phyloP scores from a whole-genome alignment of 2,329 filamentous ascomycete genomes.

The Chrysosporium keratinophilum region DNA sequence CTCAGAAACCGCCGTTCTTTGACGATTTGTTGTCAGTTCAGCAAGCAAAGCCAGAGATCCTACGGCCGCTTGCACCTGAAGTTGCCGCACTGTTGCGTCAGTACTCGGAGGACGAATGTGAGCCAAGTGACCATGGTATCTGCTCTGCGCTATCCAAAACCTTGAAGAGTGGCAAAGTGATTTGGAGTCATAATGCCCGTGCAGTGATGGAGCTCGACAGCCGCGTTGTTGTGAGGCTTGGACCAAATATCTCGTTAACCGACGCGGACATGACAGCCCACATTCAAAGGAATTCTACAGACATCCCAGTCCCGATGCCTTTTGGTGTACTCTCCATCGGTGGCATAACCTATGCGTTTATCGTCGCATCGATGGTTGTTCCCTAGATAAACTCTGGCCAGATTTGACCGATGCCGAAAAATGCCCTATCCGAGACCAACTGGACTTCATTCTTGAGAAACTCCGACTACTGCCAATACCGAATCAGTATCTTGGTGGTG shows the following conservation, averaged over 20 bases:
- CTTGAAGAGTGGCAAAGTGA: constrained; percentile 2
- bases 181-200: constrained; percentile 12
- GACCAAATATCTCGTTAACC: background rate
- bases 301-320: constrained; percentile 6
- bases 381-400: constrained; percentile 13
- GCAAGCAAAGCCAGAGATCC: constrained; percentile 4
- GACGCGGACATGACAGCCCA: constrained; percentile 8
- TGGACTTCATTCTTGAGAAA: constrained; percentile 10
- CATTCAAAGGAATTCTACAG: background rate
- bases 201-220: constrained; percentile 11
- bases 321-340: constrained; percentile 7
- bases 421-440: constrained; percentile 7
- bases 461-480: constrained; percentile 5
- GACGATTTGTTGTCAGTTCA: background rate
- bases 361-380: background rate
- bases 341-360: constrained; percentile 1
- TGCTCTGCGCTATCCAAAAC: constrained; percentile 3
- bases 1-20: background rate
- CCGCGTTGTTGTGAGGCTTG: constrained; percentile 13
- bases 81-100: constrained; percentile 12
- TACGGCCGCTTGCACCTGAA: constrained; percentile 13
- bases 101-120: background rate
- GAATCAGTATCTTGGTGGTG: constrained; percentile 11
- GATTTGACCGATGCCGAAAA: background rate
- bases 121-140: background rate